Base-by-base conservation (phyloP, 1,284 basidiomycete species). In the Taiwanofungus camphoratus region DNA sequence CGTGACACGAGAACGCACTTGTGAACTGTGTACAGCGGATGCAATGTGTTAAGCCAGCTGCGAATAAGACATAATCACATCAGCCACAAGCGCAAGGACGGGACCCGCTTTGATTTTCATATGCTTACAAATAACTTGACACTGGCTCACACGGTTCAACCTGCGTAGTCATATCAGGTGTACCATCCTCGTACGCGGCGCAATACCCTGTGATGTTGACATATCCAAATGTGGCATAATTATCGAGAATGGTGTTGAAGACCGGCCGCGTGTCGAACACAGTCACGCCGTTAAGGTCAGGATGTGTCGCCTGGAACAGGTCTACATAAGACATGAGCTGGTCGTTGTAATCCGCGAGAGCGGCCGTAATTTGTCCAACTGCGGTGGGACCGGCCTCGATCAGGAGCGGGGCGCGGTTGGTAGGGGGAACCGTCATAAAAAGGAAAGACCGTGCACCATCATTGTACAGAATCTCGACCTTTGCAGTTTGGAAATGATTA, bases 341-440 rank as follows among this genome's bases (percentile, higher is more conserved):
- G 4, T 52, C 34, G 52, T 82, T 82, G 64, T 75, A 82, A 53
- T 73, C 66, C 5, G 62, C 62, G 15, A 79, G 64, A 30, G 70
- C 62, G 7, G 64, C 47, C 3, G 59, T 64, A 49, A 80, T 66
- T 20, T 58, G 58, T 0, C 60, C 44, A 19, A 65, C 65, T 11
- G 62, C 61, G 1, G 54, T 45, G 1, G 59, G 42, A 4, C 78
- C 78, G 65, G 78, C 75, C 49, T 68, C 64, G 20, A 79, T 45
- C 45, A 72, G 58, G 11, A 79, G 65, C 1, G 81, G 81, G 0
- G 79, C 69, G 36, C 78, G 71, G 53, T 83, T 68, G 19, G 71
- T 73, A 6, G 79, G 77, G 1, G 80, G 81, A 8, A 83, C 79
- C n/a, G 76, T 81, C 33, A 83, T 63, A 65, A 83, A 79, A 12